These are phyloP conservation scores for Passiflora organensis DNA, from an alignment of 345 rosid genomes.

Conservation along the genomic window DNA sequence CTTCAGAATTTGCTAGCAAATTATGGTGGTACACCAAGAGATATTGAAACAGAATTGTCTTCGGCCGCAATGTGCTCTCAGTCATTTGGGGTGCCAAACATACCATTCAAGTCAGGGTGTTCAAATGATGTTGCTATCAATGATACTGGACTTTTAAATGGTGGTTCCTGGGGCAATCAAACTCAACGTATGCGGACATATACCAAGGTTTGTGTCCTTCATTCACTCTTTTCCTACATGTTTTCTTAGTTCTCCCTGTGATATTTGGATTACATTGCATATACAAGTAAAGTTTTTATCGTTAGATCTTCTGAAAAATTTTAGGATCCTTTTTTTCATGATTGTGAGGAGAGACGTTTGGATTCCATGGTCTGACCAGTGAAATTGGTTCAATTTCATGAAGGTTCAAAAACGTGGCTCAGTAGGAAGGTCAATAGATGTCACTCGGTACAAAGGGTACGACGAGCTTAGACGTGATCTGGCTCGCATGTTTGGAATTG, in stretches of 20 bases:
- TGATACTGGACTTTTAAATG: conserved; percentile 69
- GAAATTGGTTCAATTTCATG: conserved; percentile 1
- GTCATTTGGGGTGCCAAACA: conserved; percentile 81
- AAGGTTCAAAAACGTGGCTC: conserved; percentile 98
- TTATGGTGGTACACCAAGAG: conserved; percentile 69
- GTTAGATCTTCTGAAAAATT: no score
- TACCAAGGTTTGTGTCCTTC: conserved; percentile 63
- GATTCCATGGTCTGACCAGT: no score
- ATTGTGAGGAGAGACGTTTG: no score
- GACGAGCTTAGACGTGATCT: conserved; percentile 83
- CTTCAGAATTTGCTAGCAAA: conserved; percentile 83
- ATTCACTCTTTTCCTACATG: not conserved
- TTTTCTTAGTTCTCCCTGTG: no score
- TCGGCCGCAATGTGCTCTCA: conserved; percentile 86
- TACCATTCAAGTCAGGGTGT: conserved; percentile 67
- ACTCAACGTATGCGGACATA: conserved; percentile 88
- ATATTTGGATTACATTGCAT: no score
- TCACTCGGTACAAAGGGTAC: conserved; percentile 72
- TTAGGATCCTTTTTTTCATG: no score
- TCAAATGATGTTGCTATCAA: conserved; percentile 67
- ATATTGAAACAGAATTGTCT: conserved; percentile 84
- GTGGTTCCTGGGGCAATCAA: conserved; percentile 79
- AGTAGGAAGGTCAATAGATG: conserved; percentile 93
- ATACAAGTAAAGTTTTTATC: no score
- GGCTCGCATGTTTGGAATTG: conserved; percentile 95